Evolutionary conservation across 306 rosid species (phyloP).

Genomic region (Rosa lucieae): DNA sequence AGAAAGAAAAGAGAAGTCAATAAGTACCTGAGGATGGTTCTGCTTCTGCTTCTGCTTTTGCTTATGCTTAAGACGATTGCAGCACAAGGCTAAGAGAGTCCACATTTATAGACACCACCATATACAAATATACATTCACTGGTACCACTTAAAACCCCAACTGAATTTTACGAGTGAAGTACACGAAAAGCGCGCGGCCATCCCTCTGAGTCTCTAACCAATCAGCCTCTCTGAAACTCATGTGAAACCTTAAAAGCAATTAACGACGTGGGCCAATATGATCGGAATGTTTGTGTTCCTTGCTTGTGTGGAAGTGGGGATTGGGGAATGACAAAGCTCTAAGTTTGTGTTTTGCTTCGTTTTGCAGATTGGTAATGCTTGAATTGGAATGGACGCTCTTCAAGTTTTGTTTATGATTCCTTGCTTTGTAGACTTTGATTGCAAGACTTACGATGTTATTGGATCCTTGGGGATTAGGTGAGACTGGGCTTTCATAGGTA

Average conservation of each 20-base stretch:
- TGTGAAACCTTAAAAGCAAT: conserved; percentile 29
- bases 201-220: conserved; percentile 25
- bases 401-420: conserved; percentile 20
- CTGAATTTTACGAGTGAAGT: conserved; percentile 51
- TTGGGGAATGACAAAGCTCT: conserved; percentile 4
- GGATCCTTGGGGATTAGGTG: conserved; percentile 38
- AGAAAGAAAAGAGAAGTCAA: conserved; percentile 7
- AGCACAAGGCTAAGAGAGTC: conserved; percentile 42
- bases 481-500: conserved; percentile 9
- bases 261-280: conserved; percentile 1
- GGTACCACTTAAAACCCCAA: conserved; percentile 16
- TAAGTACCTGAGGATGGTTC: conserved; percentile 30
- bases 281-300: not conserved
- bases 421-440: conserved; percentile 35
- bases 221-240: conserved; percentile 17
- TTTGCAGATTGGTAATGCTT: conserved; percentile 75
- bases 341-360: conserved; percentile 47
- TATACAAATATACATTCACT: not conserved
- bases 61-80: conserved; percentile 36
- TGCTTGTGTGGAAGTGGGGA: not conserved
- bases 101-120: conserved; percentile 45
- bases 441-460: conserved; percentile 23
- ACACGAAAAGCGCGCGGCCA: conserved; percentile 53
- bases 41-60: conserved; percentile 15
- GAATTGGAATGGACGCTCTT: conserved; percentile 78